Percentiles rank a stretch among this genome's conserved stretches.
Evolutionary conservation across 352 stramenopile genomes (phyloP).

Genomic region (Globisporangium paddicum): DNA sequence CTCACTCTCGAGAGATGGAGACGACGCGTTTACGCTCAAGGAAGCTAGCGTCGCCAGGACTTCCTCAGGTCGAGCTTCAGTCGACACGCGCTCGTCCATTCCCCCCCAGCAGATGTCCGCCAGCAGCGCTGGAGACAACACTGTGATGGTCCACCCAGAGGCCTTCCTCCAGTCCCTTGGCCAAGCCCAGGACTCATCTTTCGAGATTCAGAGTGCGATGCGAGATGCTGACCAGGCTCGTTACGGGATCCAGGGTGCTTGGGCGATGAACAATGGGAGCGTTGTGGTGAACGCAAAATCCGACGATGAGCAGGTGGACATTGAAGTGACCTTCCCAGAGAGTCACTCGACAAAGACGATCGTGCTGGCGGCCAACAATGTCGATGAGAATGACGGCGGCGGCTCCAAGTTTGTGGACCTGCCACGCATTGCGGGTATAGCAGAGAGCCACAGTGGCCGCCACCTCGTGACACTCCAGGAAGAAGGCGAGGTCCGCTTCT

Average conservation of each 20-base stretch:
- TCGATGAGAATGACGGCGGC: background rate
- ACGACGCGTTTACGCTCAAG: conserved; percentile 28
- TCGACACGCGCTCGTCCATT: conserved; percentile 28
- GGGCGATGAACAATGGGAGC: conserved; percentile 15
- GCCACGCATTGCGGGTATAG: conserved; percentile 33
- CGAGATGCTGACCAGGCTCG: conserved; percentile 12
- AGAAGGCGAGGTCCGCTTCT: conserved; percentile 47
- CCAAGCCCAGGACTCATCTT: background rate
- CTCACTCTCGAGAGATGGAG: conserved; percentile 18
- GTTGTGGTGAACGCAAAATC: conserved; percentile 24
- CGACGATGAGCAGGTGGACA: conserved; percentile 24
- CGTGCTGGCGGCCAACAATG: conserved; percentile 16
- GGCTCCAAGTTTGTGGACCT: background rate
- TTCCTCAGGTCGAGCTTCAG: background rate
- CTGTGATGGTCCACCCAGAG: conserved; percentile 36
- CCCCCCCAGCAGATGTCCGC: conserved; percentile 15
- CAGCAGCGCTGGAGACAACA: background rate
- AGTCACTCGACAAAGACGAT: conserved; percentile 37
- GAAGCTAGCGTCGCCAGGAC: conserved; percentile 15
- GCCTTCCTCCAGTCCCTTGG: conserved; percentile 40
- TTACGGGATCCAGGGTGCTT: conserved; percentile 23
- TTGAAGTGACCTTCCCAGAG: conserved; percentile 32
- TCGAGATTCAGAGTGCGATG: conserved; percentile 19
- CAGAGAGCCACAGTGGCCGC: conserved; percentile 25
- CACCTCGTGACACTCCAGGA: conserved; percentile 54